Percentiles rank a stretch among this genome's conserved stretches.
These are phyloP conservation scores for Vachellia pachyceras DNA, from an alignment of 306 rosid species.

Conservation along the genomic window DNA sequence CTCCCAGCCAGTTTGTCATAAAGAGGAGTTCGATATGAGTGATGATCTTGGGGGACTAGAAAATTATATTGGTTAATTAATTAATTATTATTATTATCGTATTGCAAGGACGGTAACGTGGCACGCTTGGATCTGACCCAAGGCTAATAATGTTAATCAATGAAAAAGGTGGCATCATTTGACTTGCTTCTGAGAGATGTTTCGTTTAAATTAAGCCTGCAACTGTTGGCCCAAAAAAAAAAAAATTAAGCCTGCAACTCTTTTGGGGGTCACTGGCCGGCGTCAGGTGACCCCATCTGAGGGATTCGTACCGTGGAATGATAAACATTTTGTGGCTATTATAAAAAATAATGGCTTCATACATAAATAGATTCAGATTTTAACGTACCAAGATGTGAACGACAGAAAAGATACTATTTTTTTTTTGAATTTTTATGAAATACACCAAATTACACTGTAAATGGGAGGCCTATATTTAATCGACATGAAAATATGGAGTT, in stretches of 20 bases:
- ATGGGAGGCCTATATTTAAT: too few relatives aligned
- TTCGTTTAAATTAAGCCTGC: slow-evolving; percentile 1
- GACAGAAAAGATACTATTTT: too few relatives aligned
- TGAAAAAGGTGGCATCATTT: background rate
- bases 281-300: background rate
- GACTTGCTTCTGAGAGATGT: background rate
- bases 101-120: background rate
- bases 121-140: background rate
- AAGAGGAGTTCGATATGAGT: background rate
- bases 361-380: too few relatives aligned
- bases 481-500: background rate
- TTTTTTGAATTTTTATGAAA: too few relatives aligned
- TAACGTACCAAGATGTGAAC: too few relatives aligned
- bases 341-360: background rate
- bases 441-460: too few relatives aligned
- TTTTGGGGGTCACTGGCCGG: background rate
- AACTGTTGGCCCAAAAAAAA: too few relatives aligned
- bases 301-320: background rate
- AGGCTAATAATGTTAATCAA: background rate
- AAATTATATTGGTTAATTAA: background rate
- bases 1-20: background rate
- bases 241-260: background rate
- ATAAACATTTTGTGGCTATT: background rate
- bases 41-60: background rate
- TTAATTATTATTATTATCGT: background rate